Percentiles rank a stretch among this genome's conserved stretches.
Evolutionary conservation across 2,329 filamentous ascomycete species (phyloP).

Genomic region (Pyrenophora seminiperda): DNA sequence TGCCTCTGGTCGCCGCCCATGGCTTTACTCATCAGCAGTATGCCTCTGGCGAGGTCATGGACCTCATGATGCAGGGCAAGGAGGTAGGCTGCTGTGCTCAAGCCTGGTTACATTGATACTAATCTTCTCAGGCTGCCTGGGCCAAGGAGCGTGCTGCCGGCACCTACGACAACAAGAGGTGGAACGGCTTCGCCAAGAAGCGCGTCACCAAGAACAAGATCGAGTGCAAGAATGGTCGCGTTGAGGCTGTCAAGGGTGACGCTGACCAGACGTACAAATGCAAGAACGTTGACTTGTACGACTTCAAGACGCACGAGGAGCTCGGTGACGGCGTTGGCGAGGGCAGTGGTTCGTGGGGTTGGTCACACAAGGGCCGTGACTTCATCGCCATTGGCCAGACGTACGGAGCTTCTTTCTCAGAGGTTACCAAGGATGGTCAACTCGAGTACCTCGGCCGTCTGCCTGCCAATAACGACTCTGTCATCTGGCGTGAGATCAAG

Average conservation of each 20-base stretch:
- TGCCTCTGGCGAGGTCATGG: constrained; percentile 43
- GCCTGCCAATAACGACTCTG: constrained; percentile 52
- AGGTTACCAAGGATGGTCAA: constrained; percentile 56
- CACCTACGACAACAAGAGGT: constrained; percentile 38
- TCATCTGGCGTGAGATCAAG: constrained; percentile 61
- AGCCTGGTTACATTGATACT: constrained; percentile 4
- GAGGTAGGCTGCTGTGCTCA: constrained; percentile 26
- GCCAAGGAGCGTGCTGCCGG: constrained; percentile 40
- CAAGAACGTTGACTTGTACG: constrained; percentile 59
- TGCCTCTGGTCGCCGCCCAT: constrained; percentile 40
- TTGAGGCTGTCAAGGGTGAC: constrained; percentile 46
- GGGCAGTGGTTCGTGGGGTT: constrained; percentile 58
- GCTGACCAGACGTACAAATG: constrained; percentile 50
- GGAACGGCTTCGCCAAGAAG: constrained; percentile 40
- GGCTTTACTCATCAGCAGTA: constrained; percentile 39
- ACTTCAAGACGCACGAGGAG: constrained; percentile 61
- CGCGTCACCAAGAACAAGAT: constrained; percentile 35
- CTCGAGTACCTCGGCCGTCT: constrained; percentile 60
- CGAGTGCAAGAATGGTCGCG: constrained; percentile 43
- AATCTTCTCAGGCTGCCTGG: constrained; percentile 35
- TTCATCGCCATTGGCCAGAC: constrained; percentile 61
- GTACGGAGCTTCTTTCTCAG: constrained; percentile 61
- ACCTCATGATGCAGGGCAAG: constrained; percentile 43
- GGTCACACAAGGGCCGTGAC: constrained; percentile 59
- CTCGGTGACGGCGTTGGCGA: constrained; percentile 55